phyloP scores from a whole-genome alignment of 1,139 yeast species.

The Zygotorulaspora mrakii region DNA sequence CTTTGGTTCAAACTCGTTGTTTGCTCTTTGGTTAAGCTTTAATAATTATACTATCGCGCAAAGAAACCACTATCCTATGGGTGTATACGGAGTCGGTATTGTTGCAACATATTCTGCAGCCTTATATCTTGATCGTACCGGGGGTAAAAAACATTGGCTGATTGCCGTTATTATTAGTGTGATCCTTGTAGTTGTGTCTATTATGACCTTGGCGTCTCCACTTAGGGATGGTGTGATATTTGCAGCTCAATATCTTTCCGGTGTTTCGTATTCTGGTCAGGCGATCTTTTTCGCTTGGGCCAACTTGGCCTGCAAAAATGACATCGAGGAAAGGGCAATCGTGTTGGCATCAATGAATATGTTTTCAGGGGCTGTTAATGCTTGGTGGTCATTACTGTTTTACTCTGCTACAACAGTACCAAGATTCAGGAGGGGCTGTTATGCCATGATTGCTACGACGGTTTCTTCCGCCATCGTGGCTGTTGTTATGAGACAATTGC shows the following conservation, averaged over 20 bases:
- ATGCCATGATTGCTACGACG: constrained; percentile 46
- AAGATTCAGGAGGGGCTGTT: constrained; percentile 43
- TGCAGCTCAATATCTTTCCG: constrained; percentile 45
- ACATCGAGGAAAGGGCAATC: constrained; percentile 45
- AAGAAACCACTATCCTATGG: constrained; percentile 48
- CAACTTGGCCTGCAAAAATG: constrained; percentile 43
- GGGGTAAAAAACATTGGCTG: constrained; percentile 42
- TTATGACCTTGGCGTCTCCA: constrained; percentile 36
- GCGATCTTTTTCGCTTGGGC: constrained; percentile 50
- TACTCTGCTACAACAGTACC: constrained; percentile 45
- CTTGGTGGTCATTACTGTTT: constrained; percentile 49
- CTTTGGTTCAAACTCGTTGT: constrained; percentile 42
- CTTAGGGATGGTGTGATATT: constrained; percentile 35
- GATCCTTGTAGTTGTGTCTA: constrained; percentile 39
- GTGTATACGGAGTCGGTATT: constrained; percentile 45
- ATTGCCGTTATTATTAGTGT: constrained; percentile 40
- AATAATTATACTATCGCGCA: constrained; percentile 40
- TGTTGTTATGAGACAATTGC: constrained; percentile 29
- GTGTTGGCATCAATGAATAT: constrained; percentile 49
- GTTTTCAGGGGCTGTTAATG: constrained; percentile 48
- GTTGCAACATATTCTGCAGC: constrained; percentile 41
- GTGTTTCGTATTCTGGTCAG: constrained; percentile 46
- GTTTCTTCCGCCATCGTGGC: constrained; percentile 30
- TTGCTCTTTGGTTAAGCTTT: constrained; percentile 43
- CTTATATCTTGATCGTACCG: constrained; percentile 42